Evolutionary conservation across 2,329 filamentous ascomycete genomes (phyloP).

Genomic region (Diaporthe batatas): DNA sequence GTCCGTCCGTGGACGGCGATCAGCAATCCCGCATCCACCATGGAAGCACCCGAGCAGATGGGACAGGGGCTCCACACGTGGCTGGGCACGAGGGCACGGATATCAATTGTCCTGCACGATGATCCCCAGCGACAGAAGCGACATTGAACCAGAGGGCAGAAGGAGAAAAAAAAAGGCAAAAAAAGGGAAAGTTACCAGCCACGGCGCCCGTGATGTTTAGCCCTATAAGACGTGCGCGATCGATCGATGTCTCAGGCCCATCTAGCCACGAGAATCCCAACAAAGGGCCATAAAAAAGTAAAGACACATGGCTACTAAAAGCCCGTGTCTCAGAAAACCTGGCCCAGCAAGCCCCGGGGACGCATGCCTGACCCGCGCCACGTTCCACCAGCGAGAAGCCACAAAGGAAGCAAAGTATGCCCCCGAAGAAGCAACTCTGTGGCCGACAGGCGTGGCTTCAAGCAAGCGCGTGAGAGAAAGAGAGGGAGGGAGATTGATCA

Average conservation of each 20-base stretch:
- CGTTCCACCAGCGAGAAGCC: conserved; percentile 5
- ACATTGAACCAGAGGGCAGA: neutral
- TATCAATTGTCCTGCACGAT: neutral
- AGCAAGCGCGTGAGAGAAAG: neutral
- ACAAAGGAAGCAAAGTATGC: neutral
- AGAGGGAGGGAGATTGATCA: neutral
- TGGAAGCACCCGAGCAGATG: conserved; percentile 58
- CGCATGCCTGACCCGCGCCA: neutral
- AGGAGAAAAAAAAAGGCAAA: neutral
- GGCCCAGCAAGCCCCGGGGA: neutral
- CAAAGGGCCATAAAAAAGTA: neutral
- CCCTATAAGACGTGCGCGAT: conserved; percentile 19
- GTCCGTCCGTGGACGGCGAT: conserved; percentile 58
- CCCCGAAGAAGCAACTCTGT: no score
- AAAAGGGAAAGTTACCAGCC: neutral
- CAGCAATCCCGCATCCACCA: conserved; percentile 50
- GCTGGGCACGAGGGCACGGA: conserved; percentile 61
- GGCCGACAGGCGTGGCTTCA: neutral
- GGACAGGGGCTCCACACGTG: conserved; percentile 67
- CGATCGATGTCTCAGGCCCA: conserved; percentile 6
- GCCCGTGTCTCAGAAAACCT: conserved; percentile 10
- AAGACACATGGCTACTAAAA: neutral
- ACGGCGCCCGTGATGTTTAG: conserved; percentile 16
- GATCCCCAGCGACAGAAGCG: neutral
- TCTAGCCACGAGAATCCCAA: neutral